Base-by-base conservation (phyloP, 1,139 yeast species). In the Entelexis sorbosivorans region DNA sequence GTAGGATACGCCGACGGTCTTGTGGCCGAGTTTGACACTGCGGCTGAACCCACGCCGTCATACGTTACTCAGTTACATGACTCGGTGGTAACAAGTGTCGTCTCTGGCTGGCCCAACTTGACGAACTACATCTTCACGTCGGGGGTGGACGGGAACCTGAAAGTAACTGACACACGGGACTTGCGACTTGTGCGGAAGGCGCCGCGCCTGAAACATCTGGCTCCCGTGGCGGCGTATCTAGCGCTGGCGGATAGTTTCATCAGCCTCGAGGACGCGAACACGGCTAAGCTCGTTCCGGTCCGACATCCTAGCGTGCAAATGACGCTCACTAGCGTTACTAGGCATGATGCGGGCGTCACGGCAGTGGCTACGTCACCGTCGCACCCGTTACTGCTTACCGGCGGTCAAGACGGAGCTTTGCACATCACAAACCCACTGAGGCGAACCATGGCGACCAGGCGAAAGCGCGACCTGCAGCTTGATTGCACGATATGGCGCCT, bases 1-100 rank as follows among this genome's bases (percentile, higher is more conserved):
- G 78, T 79, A 32, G 95, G 95, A 0, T 73, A 81, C 8, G 66
- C 73, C 0, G 76, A 78, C 52, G 96, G 96, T 0, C 71, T 70
- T 35, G 66, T 87, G 8, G 81, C 81, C 0, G 93, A 84, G 61
- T 81, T 76, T 59, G 70, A 75, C 29, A 47, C 59, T 0, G 58
- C 55, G 3, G 53, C 49, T 19, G 47, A 29, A 6, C 19, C 40
- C 6, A 52, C 62, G 1, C 88, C 88, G 0, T 75, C 81, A 0
- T 81, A 67, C 43, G 61, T 69, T 32, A 59, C 63, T 26, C 73
- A 74, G 16, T 60, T 79, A 1, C 75, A 78, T 31, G 75, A 75
- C 13, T 73, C 80, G 2, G 73, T 78, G 26, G 71, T 83, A 8
- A 63, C 73, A 9, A 65, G 76, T 0, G 59, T 82, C 1, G 59